phyloP scores from a whole-genome alignment of 306 rosid genomes.

The Prunus mongolica region DNA sequence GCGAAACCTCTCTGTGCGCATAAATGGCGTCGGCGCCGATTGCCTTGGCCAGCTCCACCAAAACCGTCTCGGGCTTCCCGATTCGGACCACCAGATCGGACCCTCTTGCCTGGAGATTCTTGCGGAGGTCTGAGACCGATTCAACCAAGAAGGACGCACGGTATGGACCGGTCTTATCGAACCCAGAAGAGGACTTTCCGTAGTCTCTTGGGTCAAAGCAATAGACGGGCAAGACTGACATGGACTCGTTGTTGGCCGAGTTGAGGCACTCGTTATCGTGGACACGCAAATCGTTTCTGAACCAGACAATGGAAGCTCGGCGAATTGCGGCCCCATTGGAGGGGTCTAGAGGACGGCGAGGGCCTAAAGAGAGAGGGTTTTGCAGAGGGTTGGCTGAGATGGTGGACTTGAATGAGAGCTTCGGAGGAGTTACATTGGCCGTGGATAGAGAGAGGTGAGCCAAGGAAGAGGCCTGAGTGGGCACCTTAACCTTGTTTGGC shows the following conservation, averaged over 20 bases:
- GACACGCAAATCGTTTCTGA: conserved; percentile 87
- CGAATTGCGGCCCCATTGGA: conserved; percentile 77
- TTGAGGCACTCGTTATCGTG: conserved; percentile 79
- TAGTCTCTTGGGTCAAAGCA: conserved; percentile 90
- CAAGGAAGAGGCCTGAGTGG: conserved; percentile 85
- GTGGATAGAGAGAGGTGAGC: conserved; percentile 67
- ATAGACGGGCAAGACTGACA: conserved; percentile 82
- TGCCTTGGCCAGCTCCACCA: conserved; percentile 73
- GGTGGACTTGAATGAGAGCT: conserved; percentile 62
- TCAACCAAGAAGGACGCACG: conserved; percentile 71
- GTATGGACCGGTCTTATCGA: conserved; percentile 80
- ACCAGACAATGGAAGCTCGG: conserved; percentile 82
- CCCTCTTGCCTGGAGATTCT: conserved; percentile 69
- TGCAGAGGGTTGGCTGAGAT: conserved; percentile 73
- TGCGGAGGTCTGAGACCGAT: conserved; percentile 71
- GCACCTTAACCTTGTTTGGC: conserved; percentile 55
- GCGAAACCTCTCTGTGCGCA: conserved; percentile 77
- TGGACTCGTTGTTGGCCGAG: conserved; percentile 69
- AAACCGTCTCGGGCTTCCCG: conserved; percentile 78
- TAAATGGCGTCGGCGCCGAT: conserved; percentile 82
- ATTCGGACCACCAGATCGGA: conserved; percentile 84
- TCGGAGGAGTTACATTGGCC: conserved; percentile 38
- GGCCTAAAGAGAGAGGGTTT: conserved; percentile 53
- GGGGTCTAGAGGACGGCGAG: conserved; percentile 82
- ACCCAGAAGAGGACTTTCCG: conserved; percentile 83